Percentiles rank a stretch among this genome's conserved stretches.
Conservation (phyloP, 305 asterid genomes). For the Solanum aculeatissimum region DNA sequence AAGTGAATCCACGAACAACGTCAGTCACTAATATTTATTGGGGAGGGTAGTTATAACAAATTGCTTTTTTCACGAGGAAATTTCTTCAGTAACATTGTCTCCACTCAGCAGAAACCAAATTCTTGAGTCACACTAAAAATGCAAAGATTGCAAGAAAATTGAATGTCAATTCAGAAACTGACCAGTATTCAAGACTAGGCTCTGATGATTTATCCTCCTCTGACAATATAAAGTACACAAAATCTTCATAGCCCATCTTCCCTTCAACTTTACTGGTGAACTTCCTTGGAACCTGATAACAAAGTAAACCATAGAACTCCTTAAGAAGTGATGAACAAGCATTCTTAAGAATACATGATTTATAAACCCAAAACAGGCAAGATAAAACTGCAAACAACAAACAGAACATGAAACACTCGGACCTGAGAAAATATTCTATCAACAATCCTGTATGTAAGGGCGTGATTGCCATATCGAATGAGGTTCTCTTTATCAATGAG, state of each 20-base stretch:
- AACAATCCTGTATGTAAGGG: slow-evolving; percentile 96
- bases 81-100: background rate
- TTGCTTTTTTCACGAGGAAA: background rate
- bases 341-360: background rate
- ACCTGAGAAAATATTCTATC: slow-evolving; percentile 99
- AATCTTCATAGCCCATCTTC: slow-evolving; percentile 99
- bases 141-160: background rate
- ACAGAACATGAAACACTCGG: slow-evolving; percentile 16
- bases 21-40: background rate
- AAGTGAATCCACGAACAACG: background rate
- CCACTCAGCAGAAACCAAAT: background rate
- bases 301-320: slow-evolving; percentile 6
- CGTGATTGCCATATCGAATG: slow-evolving; percentile 96
- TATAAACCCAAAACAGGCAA: slow-evolving; percentile 8
- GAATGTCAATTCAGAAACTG: slow-evolving; percentile 9
- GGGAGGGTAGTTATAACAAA: background rate
- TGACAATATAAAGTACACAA: slow-evolving; percentile 87
- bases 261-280: slow-evolving; percentile 98
- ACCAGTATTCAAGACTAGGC: slow-evolving; percentile 97
- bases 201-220: slow-evolving; percentile 99
- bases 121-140: background rate
- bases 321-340: background rate
- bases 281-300: slow-evolving; percentile 82
- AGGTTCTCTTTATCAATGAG: slow-evolving; percentile 95
- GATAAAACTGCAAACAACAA: slow-evolving; percentile 9